Conservation (phyloP, 164 flowering plant species). For the Vitis rupestris region DNA sequence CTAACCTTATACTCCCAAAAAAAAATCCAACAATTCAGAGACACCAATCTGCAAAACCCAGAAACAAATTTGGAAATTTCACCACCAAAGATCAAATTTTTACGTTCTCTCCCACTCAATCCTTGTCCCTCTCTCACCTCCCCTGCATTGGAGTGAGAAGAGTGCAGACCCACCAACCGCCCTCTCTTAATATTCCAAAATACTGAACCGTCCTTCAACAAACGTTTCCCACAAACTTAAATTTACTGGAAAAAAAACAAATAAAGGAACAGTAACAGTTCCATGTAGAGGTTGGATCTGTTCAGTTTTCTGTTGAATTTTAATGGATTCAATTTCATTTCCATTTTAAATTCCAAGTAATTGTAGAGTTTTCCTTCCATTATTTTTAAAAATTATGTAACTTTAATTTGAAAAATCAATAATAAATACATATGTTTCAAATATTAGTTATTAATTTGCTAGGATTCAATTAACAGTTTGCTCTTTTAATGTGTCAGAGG, state of each 20-base stretch:
- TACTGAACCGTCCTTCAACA: conserved; percentile 5
- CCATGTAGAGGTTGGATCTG: background rate
- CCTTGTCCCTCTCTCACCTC: background rate
- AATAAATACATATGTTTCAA: too few species aligned
- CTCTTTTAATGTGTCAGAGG: too few species aligned
- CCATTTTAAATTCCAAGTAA: too few species aligned
- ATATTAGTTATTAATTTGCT: too few species aligned
- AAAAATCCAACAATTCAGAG: background rate
- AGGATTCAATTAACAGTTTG: too few species aligned
- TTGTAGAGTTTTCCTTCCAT: too few species aligned
- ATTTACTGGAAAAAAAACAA: background rate
- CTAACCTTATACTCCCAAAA: background rate
- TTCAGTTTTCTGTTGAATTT: too few species aligned
- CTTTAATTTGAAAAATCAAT: too few species aligned
- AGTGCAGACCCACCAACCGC: background rate
- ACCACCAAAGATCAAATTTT: background rate
- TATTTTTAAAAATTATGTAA: too few species aligned
- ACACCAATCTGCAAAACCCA: conserved; percentile 3
- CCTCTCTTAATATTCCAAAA: conserved; percentile 1
- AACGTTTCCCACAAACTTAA: background rate
- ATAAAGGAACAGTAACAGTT: background rate
- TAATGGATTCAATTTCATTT: too few species aligned
- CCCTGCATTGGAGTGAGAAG: background rate
- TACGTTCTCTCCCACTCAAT: too few species aligned
- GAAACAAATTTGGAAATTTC: background rate